A percentile compares a stretch with the other conserved stretches of the same genome.
phyloP scores from a whole-genome alignment of 1,139 yeast genomes.

The Suhomyces yuchorum region DNA sequence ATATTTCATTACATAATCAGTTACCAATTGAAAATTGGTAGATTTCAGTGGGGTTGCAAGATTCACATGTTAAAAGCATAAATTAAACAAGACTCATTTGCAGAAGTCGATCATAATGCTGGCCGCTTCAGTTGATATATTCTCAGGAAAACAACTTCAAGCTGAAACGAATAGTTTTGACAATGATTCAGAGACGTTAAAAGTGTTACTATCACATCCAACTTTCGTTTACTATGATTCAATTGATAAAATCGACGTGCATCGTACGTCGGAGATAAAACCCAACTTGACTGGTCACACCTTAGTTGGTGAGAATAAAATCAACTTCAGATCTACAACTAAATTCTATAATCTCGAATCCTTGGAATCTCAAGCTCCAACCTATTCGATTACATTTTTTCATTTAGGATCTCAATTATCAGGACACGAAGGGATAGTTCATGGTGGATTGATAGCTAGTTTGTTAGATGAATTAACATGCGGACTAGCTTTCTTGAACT shows the following conservation, averaged over 20 bases:
- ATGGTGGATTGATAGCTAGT: conserved; percentile 59
- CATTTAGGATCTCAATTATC: conserved; percentile 48
- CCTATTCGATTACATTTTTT: conserved; percentile 43
- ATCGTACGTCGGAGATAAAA: conserved; percentile 21
- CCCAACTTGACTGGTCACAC: conserved; percentile 44
- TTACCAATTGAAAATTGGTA: background rate
- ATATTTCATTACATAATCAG: too few species aligned
- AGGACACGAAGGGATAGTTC: conserved; percentile 55
- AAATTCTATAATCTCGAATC: conserved; percentile 28
- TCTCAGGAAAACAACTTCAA: background rate
- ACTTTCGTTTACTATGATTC: conserved; percentile 6
- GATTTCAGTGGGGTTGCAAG: background rate
- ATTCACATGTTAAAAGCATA: background rate
- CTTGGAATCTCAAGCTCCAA: conserved; percentile 22
- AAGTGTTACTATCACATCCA: conserved; percentile 5
- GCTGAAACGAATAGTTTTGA: background rate
- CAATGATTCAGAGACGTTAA: background rate
- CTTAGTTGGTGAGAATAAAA: conserved; percentile 38
- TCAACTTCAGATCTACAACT: conserved; percentile 39
- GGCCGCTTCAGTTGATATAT: background rate
- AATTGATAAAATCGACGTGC: conserved; percentile 2
- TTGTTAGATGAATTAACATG: conserved; percentile 57
- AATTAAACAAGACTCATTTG: background rate
- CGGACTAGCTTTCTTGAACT: conserved; percentile 52
- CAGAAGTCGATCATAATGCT: background rate